Conservation (phyloP, 2,329 filamentous ascomycete species). For the Colletotrichum cordylinicola region DNA sequence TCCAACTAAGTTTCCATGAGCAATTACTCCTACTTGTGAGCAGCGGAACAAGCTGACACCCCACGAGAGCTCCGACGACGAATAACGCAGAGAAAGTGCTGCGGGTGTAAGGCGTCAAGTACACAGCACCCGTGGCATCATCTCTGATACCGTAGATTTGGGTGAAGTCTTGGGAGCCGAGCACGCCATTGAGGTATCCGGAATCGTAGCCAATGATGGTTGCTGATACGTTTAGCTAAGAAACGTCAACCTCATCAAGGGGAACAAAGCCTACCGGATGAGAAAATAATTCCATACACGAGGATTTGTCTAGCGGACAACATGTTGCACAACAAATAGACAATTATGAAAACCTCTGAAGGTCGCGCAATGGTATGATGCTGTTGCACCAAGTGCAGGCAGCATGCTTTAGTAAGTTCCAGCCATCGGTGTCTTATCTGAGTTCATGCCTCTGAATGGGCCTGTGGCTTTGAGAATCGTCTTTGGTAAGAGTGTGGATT, state of each 20-base stretch:
- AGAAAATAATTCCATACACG: not conserved
- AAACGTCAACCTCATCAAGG: not conserved
- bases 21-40: not conserved
- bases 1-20: not conserved
- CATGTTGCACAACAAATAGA: rapidly evolving
- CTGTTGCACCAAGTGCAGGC: not conserved
- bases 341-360: not conserved
- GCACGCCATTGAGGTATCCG: not conserved
- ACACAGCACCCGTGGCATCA: rapidly evolving
- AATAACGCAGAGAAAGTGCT: not conserved
- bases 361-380: not conserved
- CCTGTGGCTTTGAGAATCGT: not conserved
- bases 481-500: not conserved
- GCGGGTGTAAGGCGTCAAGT: not conserved
- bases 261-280: rapidly evolving
- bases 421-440: not conserved
- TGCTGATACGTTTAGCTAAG: not conserved
- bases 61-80: not conserved
- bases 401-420: not conserved
- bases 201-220: not conserved
- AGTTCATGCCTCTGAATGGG: not conserved
- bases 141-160: not conserved
- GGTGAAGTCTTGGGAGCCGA: not conserved
- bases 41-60: not conserved
- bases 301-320: not conserved